Evolutionary conservation across 495 filamentous ascomycete genomes (phyloP).

Genomic region (Letharia lupina): DNA sequence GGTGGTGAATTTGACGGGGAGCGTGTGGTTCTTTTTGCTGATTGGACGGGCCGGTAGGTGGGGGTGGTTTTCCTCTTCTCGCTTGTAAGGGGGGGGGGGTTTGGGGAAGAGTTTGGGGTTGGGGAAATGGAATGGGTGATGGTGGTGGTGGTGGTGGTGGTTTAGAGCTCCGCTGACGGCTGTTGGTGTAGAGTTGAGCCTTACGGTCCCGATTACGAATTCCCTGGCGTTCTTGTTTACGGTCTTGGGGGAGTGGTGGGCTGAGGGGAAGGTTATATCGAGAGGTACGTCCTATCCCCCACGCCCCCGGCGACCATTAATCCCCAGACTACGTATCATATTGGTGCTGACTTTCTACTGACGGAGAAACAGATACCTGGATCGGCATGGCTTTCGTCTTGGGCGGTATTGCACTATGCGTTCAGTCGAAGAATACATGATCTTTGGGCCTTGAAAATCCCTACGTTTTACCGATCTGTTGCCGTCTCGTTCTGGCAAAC

Average conservation of each 20-base stretch:
- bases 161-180: not conserved
- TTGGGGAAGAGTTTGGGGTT: not conserved
- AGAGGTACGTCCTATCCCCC: constrained; percentile 45
- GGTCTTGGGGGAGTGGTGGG: constrained; percentile 90
- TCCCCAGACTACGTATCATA: not conserved
- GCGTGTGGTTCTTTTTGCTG: constrained; percentile 93
- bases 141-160: not conserved
- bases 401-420: constrained; percentile 79
- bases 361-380: constrained; percentile 60
- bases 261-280: constrained; percentile 79
- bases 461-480: not conserved
- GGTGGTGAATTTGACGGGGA: constrained; percentile 85
- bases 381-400: constrained; percentile 76
- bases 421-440: constrained; percentile 46
- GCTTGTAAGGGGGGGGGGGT: too few species aligned
- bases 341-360: not conserved
- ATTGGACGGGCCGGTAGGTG: constrained; percentile 54
- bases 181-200: constrained; percentile 58
- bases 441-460: not conserved
- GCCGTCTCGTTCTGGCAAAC: not conserved
- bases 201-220: constrained; percentile 93
- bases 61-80: not conserved
- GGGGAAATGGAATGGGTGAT: not conserved
- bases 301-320: not conserved
- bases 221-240: constrained; percentile 92